Conservation (phyloP, 2,329 filamentous ascomycete genomes). For the Diplodia mutila region DNA sequence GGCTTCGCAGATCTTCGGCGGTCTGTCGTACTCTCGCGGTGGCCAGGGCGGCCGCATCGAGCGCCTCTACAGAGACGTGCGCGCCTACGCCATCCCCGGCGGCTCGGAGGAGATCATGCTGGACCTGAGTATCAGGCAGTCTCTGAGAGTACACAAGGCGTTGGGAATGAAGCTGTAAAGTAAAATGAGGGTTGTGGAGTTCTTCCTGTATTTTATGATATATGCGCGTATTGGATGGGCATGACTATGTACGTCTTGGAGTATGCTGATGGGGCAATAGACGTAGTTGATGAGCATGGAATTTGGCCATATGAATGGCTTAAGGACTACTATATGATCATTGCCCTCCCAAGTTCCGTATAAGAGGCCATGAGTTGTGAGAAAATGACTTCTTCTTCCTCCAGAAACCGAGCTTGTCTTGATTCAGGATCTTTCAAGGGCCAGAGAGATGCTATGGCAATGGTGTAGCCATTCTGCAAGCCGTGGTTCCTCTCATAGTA, state of each 20-base stretch:
- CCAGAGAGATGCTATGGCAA: too few relatives aligned
- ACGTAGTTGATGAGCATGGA: too few relatives aligned
- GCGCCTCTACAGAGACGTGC: conserved; percentile 89
- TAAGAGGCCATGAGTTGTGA: too few relatives aligned
- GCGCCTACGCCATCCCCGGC: conserved; percentile 92
- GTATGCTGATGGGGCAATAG: neutral
- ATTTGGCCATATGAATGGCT: too few relatives aligned
- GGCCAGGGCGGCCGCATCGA: conserved; percentile 96
- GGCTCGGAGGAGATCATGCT: conserved; percentile 99
- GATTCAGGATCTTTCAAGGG: too few relatives aligned
- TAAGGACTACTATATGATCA: too few relatives aligned
- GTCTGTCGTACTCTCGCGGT: conserved; percentile 86
- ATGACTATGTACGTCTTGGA: neutral
- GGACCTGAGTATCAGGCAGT: conserved; percentile 91
- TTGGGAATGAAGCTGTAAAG: conserved; percentile 92
- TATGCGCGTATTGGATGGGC: neutral
- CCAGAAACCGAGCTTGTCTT: too few relatives aligned
- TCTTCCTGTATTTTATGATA: conserved; percentile 15
- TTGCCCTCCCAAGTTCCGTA: too few relatives aligned
- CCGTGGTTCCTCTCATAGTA: too few relatives aligned
- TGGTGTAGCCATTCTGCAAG: too few relatives aligned
- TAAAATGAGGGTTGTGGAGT: neutral
- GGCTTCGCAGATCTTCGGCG: conserved; percentile 96
- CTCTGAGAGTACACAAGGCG: conserved; percentile 82
- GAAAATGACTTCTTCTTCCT: too few relatives aligned